A percentile compares a stretch with the other conserved stretches of the same genome.
These are phyloP conservation scores for Hypoxylon fuscum DNA, from an alignment of 495 filamentous ascomycete species.

Conservation along the genomic window DNA sequence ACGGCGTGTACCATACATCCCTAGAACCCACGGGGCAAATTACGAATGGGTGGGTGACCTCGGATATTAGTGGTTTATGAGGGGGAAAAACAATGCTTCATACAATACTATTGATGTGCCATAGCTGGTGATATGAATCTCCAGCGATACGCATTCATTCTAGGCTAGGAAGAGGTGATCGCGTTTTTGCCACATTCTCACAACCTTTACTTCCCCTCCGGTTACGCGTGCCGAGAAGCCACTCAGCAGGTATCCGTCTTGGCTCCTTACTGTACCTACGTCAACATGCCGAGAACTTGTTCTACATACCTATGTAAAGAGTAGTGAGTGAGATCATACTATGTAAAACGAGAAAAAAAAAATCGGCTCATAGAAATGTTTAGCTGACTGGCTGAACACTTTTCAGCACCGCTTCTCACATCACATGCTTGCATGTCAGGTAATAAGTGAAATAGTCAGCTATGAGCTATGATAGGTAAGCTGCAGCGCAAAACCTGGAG, in stretches of 20 bases:
- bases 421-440: too few relatives aligned
- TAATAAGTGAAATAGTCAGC: too few relatives aligned
- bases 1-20: slow-evolving; percentile 45
- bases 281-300: too few relatives aligned
- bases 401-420: too few relatives aligned
- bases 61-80: background rate
- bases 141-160: background rate
- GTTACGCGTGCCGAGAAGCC: background rate
- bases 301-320: too few relatives aligned
- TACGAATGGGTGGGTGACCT: background rate
- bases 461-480: too few relatives aligned
- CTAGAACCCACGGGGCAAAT: slow-evolving; percentile 37
- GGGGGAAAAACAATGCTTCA: background rate
- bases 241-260: background rate
- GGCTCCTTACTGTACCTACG: background rate
- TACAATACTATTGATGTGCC: background rate
- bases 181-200: background rate
- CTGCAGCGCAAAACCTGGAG: too few relatives aligned
- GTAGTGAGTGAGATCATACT: too few relatives aligned
- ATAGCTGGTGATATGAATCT: background rate
- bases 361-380: too few relatives aligned
- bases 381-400: too few relatives aligned
- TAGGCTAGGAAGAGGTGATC: background rate
- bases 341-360: too few relatives aligned
- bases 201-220: background rate